Evolutionary conservation across 371 early-diverging fungal genomes (phyloP).

Genomic region (Parasitella parasitica): DNA sequence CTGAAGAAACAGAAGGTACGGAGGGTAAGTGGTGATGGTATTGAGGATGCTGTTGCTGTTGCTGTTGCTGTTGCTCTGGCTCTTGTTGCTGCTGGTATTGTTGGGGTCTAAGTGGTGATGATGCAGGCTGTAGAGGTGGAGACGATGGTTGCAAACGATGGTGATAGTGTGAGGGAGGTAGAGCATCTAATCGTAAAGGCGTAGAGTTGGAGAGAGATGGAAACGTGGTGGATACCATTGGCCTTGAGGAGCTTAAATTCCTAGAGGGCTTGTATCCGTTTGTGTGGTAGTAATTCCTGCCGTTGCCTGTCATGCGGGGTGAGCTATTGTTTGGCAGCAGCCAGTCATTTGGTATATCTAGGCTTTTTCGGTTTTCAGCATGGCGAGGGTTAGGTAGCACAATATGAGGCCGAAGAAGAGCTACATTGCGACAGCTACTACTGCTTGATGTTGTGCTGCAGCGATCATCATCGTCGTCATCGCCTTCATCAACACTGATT

Average conservation of each 20-base stretch:
- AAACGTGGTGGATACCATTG: constrained; percentile 45
- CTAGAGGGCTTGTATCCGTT: constrained; percentile 2
- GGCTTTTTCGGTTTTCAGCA: constrained; percentile 27
- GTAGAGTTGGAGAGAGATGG: constrained; percentile 45
- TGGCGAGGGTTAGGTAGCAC: constrained; percentile 27
- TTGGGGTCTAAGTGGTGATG: background rate
- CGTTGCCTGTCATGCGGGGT: background rate
- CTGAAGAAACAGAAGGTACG: background rate
- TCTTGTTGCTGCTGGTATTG: background rate
- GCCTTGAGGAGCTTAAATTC: constrained; percentile 27
- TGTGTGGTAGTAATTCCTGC: background rate
- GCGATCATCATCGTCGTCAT: background rate
- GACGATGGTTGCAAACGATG: background rate
- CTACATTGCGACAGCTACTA: constrained; percentile 29
- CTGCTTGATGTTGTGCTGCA: constrained; percentile 5
- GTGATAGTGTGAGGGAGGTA: background rate
- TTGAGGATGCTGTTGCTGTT: background rate
- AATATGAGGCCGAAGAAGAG: constrained; percentile 41
- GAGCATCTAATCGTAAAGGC: constrained; percentile 23
- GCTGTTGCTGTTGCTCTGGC: background rate
- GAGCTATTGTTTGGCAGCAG: constrained; percentile 1
- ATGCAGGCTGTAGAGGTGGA: background rate
- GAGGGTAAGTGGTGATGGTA: background rate
- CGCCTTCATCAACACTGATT: background rate
- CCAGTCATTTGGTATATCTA: constrained; percentile 47